Evolutionary conservation across 225 moss, liverwort and hornwort genomes (phyloP).

Genomic region (Asterella californica): DNA sequence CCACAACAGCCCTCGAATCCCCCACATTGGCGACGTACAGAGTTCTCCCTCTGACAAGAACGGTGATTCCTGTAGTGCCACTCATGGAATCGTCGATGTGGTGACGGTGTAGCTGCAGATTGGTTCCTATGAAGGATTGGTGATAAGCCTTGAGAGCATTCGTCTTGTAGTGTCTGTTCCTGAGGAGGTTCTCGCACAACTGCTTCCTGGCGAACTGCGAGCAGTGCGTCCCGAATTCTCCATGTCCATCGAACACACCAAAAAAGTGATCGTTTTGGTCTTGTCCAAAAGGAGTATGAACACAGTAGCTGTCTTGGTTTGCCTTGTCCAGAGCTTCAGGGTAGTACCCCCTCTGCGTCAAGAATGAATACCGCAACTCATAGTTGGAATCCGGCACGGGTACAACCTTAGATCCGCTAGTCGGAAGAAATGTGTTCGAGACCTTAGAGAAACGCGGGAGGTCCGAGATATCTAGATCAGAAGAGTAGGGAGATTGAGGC

Average conservation of each 20-base stretch:
- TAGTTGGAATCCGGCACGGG: slow-evolving; percentile 49
- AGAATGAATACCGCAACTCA: slow-evolving; percentile 74
- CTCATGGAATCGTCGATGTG: slow-evolving; percentile 94
- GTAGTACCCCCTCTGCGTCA: slow-evolving; percentile 93
- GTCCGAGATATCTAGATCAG: slow-evolving; percentile 43
- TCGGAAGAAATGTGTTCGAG: slow-evolving; percentile 64
- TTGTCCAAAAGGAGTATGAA: slow-evolving; percentile 70
- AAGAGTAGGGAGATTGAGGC: slow-evolving; percentile 43
- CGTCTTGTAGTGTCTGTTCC: slow-evolving; percentile 54
- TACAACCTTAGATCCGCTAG: slow-evolving; percentile 70
- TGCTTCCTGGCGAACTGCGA: slow-evolving; percentile 82
- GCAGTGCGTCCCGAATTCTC: slow-evolving; percentile 90
- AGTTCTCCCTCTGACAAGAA: slow-evolving; percentile 76
- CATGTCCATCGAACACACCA: slow-evolving; percentile 94
- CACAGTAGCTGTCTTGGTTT: slow-evolving; percentile 91
- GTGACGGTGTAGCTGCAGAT: slow-evolving; percentile 71
- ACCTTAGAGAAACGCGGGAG: slow-evolving; percentile 69
- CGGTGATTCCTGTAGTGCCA: slow-evolving; percentile 89
- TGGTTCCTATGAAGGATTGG: slow-evolving; percentile 65
- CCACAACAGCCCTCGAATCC: slow-evolving; percentile 82
- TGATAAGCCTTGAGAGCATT: slow-evolving; percentile 85
- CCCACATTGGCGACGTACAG: slow-evolving; percentile 94
- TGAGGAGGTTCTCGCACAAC: slow-evolving; percentile 72
- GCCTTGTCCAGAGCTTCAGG: slow-evolving; percentile 93
- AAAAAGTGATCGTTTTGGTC: slow-evolving; percentile 81